Base-by-base conservation (phyloP, 768 basidiomycete genomes). In the Trametes sanguinea region DNA sequence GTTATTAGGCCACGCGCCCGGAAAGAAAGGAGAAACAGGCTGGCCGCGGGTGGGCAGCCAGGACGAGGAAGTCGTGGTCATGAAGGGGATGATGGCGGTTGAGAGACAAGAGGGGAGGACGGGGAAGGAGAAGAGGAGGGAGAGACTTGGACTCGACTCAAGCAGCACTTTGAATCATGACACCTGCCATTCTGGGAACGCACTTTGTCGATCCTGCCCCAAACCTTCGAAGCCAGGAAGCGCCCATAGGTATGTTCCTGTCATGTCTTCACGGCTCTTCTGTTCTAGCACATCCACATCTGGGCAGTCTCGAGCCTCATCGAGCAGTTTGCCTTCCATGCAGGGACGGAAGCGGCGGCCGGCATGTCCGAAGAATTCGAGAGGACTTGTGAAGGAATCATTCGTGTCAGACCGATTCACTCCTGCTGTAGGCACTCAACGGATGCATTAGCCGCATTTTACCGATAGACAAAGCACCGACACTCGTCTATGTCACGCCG, bases 1-100 rank as follows among this genome's bases (percentile, higher is more conserved):
- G 63, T 58, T 8, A 67, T 71, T 58, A 62, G 81, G 80, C 80
- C 80, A 82, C 3, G 80, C 81, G 46, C 80, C 81, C 37, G 82
- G 82, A 33, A 81, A 57, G 72, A 76, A 60, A 62, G 78, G 57
- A 67, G 75, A 65, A 64, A 74, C 56, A 10, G 66, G 60, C 48
- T 65, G 70, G 51, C 69, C 74, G 57, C 60, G 65, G 13, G 50
- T 55, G n/a, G 59, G 42, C 51, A 60, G 66, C 60, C 7, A 47
- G 40, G 70, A 51, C 48, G 65, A 62, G 46, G 54, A 57, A 53
- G 54, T 56, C 33, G 61, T 39, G 52, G 33, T 5, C 7, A 32
- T 16, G 10, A 52, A 35, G 44, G 48, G n/a, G 48, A 58, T 32
- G 48, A 44, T 48, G 43, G 45, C 33, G 44, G 60, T 46, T 37